Percentiles rank a stretch among this genome's conserved stretches.
Conservation (phyloP, 2,329 filamentous ascomycete genomes). For the Aaosphaeria pasadenensis region DNA sequence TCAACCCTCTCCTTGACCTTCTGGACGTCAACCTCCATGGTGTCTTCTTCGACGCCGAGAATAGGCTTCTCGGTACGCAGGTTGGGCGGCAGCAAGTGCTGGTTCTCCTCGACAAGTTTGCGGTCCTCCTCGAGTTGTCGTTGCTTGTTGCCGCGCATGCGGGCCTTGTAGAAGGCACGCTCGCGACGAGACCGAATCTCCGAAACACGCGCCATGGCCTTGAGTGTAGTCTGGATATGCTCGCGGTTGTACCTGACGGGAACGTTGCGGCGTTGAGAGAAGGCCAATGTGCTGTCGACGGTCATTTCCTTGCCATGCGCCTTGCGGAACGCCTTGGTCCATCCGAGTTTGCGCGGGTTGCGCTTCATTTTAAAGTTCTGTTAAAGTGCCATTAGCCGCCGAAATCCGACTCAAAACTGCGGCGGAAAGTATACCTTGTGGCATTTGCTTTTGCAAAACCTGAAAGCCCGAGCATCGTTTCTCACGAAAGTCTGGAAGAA, state of each 20-base stretch:
- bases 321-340: slow-evolving; percentile 88
- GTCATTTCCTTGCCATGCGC: slow-evolving; percentile 63
- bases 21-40: slow-evolving; percentile 54
- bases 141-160: slow-evolving; percentile 88
- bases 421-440: slow-evolving; percentile 46
- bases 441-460: slow-evolving; percentile 63
- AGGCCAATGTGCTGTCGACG: slow-evolving; percentile 90
- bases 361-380: slow-evolving; percentile 90
- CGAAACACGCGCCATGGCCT: slow-evolving; percentile 85
- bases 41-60: neutral
- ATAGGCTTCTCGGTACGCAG: neutral
- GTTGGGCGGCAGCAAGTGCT: slow-evolving; percentile 75
- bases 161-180: slow-evolving; percentile 88
- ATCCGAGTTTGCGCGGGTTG: slow-evolving; percentile 92
- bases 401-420: no score
- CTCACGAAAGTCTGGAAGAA: slow-evolving; percentile 45
- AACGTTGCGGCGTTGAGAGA: slow-evolving; percentile 88
- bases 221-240: slow-evolving; percentile 79
- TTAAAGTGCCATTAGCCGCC: no score
- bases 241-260: slow-evolving; percentile 96
- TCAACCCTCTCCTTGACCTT: slow-evolving; percentile 50
- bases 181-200: slow-evolving; percentile 84
- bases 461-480: slow-evolving; percentile 64
- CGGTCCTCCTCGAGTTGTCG: slow-evolving; percentile 74
- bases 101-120: slow-evolving; percentile 86